Evolutionary conservation across 2,329 filamentous ascomycete genomes (phyloP), one percentile per base, ranked within the genome.

Genomic region (Grosmannia serpens): DNA sequence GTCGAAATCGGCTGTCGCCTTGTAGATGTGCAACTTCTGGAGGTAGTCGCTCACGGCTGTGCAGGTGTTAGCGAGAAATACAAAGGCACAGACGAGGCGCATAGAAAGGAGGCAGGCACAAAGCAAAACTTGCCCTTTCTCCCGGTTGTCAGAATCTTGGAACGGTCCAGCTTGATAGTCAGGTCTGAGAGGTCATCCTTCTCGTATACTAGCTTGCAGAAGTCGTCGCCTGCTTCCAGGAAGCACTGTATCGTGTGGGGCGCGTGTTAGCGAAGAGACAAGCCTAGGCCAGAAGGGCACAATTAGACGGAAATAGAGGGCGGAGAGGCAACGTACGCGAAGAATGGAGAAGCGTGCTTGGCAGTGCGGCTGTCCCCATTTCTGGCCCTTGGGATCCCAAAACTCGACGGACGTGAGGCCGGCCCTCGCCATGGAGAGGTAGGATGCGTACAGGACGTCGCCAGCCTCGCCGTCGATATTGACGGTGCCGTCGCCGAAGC

Each of bases 301-400:
- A 7, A 11, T 9, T n/a, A 8, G 53, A 63, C 22, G 64, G 53
- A 24, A 29, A 38, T 17, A 15, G 10, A 15, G 10, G 26, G 2
- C 4, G 11, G 10, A 20, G 4, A 3, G 50, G 33, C 31, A 41
- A 56, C 65, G 20, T 61, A 71, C 70, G 66, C 82, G 84, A 47
- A 96, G 76, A 66, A 96, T 96, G 56, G 87, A 89, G 74, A 91
- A 96, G 13, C 91, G 87, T 26, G 91, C 91, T 73, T 95, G 90
- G 73, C 90, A 95, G 69, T 96, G 91, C 63, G 88, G 82, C 72
- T 96, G 91, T 10, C 91, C 91, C 91, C 91, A 96, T 75, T 95
- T 96, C 64, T 85, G 79, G 65, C 81, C 85, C 75, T 91, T 91
- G 7, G 91, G 91, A 67, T 96, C 91, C 91, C 91, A 97, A 78